phyloP scores from a whole-genome alignment of 257 asterid genomes.

The Orobanche coerulescens region DNA sequence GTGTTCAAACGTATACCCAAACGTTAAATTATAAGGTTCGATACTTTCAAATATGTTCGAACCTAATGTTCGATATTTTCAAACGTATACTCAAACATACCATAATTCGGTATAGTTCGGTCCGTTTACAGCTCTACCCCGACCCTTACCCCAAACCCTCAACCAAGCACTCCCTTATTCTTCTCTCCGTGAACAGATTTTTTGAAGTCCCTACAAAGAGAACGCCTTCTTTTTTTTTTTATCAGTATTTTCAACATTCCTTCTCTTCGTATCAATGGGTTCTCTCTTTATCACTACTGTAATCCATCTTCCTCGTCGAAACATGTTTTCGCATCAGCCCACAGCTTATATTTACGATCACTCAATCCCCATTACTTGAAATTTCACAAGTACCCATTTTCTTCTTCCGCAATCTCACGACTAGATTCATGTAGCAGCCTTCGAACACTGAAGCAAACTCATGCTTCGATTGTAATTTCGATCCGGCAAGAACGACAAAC shows the following conservation, averaged over 20 bases:
- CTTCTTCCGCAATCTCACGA: constrained; percentile 11
- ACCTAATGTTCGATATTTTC: too few relatives aligned
- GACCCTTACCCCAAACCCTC: background rate
- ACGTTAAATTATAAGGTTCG: too few relatives aligned
- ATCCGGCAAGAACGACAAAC: constrained; percentile 12
- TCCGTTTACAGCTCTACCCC: background rate
- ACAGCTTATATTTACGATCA: background rate
- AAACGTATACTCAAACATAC: too few relatives aligned
- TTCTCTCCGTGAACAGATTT: too few relatives aligned
- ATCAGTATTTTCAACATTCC: constrained; percentile 15
- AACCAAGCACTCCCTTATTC: too few relatives aligned
- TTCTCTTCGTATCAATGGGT: constrained; percentile 22
- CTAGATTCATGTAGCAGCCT: constrained; percentile 31
- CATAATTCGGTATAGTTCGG: too few relatives aligned
- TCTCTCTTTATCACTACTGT: too few relatives aligned
- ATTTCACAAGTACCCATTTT: background rate
- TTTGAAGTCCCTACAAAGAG: background rate
- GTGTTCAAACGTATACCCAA: too few relatives aligned
- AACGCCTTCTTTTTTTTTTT: too few relatives aligned
- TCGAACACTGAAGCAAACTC: constrained; percentile 28
- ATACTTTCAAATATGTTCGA: too few relatives aligned
- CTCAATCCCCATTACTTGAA: constrained; percentile 28
- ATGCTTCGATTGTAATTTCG: constrained; percentile 30
- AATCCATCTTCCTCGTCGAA: constrained; percentile 6
- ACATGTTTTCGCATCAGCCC: background rate